A percentile compares a stretch with the other conserved stretches of the same genome.
These are phyloP conservation scores for Actinomortierella wolfii DNA, from an alignment of 371 early-diverging fungal genomes.

Conservation along the genomic window DNA sequence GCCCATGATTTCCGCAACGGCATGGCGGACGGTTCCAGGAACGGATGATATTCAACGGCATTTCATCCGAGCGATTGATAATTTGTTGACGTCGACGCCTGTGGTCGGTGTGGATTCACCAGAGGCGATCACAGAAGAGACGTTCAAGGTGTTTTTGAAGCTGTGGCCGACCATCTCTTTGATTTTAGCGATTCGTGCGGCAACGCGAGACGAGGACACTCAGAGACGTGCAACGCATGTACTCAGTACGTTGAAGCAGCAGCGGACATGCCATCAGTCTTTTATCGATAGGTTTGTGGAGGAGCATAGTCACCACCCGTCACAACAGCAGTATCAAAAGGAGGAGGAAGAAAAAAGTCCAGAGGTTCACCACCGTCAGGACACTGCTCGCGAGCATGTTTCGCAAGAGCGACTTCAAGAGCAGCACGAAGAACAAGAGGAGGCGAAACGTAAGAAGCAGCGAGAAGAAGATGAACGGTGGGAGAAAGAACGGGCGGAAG, in stretches of 20 bases:
- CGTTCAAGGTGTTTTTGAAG: constrained; percentile 41
- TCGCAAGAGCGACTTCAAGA: not conserved
- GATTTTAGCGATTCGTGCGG: constrained; percentile 44
- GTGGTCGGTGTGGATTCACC: not conserved
- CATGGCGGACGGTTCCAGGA: constrained; percentile 31
- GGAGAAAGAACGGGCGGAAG: constrained; percentile 6
- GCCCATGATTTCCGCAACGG: not conserved
- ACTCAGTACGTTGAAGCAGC: constrained; percentile 34
- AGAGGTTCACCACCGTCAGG: not conserved
- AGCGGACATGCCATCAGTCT: constrained; percentile 17
- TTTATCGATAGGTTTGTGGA: no score
- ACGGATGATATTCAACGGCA: constrained; percentile 48
- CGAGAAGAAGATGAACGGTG: not conserved
- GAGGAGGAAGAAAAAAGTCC: not conserved
- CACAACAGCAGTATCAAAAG: not conserved
- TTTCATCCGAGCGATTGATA: constrained; percentile 47
- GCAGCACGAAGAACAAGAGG: not conserved
- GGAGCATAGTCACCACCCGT: not conserved
- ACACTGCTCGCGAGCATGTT: not conserved
- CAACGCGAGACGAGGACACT: constrained; percentile 45
- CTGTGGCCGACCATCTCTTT: constrained; percentile 43
- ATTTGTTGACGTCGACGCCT: constrained; percentile 24
- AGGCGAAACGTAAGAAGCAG: constrained; percentile 9
- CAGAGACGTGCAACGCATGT: constrained; percentile 46
- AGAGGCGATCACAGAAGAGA: constrained; percentile 14